phyloP scores from a whole-genome alignment of 2,329 filamentous ascomycete genomes.

The Calycina herbarum region DNA sequence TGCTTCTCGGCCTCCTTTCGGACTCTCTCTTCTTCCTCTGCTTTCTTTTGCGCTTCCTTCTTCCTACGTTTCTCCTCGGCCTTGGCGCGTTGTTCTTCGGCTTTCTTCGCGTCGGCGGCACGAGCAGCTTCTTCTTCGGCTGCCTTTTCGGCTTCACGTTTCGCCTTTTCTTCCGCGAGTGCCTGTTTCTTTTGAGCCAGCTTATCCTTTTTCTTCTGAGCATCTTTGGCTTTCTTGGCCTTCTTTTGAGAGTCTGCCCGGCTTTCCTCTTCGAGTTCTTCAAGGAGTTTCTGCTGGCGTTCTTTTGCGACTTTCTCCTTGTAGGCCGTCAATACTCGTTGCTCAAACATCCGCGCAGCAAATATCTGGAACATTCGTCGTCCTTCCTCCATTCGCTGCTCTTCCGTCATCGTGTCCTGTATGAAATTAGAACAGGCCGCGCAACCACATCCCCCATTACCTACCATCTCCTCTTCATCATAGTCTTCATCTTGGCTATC shows the following conservation, averaged over 20 bases:
- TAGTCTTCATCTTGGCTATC: conserved; percentile 65
- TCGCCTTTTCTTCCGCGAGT: conserved; percentile 87
- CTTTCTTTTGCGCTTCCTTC: conserved; percentile 85
- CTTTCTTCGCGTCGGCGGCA: conserved; percentile 73
- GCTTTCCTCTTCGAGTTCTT: conserved; percentile 86
- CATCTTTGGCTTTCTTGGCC: conserved; percentile 90
- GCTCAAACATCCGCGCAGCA: conserved; percentile 98
- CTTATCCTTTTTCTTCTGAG: conserved; percentile 94
- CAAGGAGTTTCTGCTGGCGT: conserved; percentile 83
- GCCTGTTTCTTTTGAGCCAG: conserved; percentile 84
- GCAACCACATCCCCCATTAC: conserved; percentile 31
- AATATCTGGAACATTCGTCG: conserved; percentile 99
- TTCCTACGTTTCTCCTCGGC: conserved; percentile 90
- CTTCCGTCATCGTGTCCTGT: conserved; percentile 94
- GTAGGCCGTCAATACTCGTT: conserved; percentile 94
- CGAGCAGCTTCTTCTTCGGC: conserved; percentile 78
- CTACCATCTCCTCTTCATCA: conserved; percentile 75
- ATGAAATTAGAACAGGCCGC: conserved; percentile 39
- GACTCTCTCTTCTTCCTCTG: conserved; percentile 82
- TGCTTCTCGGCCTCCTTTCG: conserved; percentile 84
- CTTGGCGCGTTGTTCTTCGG: conserved; percentile 77
- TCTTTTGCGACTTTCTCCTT: conserved; percentile 94
- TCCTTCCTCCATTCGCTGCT: conserved; percentile 98
- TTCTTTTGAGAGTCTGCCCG: conserved; percentile 75
- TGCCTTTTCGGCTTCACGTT: conserved; percentile 83